Conservation (phyloP, 2,329 filamentous ascomycete species). For the Hypoxylon sp. region DNA sequence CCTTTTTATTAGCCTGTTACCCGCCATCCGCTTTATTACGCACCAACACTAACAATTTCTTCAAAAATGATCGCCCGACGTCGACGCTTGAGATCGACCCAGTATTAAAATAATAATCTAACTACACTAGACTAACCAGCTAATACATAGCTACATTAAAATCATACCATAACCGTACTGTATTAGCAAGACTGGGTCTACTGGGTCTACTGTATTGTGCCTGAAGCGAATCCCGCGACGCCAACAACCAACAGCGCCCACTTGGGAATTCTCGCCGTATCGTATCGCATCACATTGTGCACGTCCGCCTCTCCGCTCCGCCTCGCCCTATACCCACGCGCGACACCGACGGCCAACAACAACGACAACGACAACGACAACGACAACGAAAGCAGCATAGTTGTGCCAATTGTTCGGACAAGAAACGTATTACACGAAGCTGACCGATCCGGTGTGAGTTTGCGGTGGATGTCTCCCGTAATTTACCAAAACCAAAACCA, state of each 20-base stretch:
- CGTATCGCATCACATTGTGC: conserved; percentile 39
- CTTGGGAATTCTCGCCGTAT: conserved; percentile 22
- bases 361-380: neutral
- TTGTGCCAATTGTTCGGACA: conserved; percentile 32
- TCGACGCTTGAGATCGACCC: conserved; percentile 28
- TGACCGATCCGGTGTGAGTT: conserved; percentile 8
- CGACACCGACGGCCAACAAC: conserved; percentile 22
- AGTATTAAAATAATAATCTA: conserved; percentile 34
- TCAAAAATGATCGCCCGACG: conserved; percentile 30
- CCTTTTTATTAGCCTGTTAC: conserved; percentile 34
- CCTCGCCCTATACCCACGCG: conserved; percentile 21
- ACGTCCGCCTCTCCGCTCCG: conserved; percentile 31
- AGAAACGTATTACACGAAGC: conserved; percentile 17
- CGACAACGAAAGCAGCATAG: neutral
- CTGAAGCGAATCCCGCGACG: conserved; percentile 36
- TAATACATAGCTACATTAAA: conserved; percentile 21
- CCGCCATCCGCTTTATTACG: conserved; percentile 34
- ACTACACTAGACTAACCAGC: conserved; percentile 14
- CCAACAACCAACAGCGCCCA: conserved; percentile 32
- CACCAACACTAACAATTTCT: conserved; percentile 26
- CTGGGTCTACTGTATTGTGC: conserved; percentile 22
- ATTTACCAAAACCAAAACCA: too few relatives aligned
- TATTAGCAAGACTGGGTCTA: conserved; percentile 13
- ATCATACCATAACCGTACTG: conserved; percentile 29
- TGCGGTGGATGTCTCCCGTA: conserved; percentile 13